phyloP scores from a whole-genome alignment of 768 basidiomycete species.

The Lentinula detonsa region DNA sequence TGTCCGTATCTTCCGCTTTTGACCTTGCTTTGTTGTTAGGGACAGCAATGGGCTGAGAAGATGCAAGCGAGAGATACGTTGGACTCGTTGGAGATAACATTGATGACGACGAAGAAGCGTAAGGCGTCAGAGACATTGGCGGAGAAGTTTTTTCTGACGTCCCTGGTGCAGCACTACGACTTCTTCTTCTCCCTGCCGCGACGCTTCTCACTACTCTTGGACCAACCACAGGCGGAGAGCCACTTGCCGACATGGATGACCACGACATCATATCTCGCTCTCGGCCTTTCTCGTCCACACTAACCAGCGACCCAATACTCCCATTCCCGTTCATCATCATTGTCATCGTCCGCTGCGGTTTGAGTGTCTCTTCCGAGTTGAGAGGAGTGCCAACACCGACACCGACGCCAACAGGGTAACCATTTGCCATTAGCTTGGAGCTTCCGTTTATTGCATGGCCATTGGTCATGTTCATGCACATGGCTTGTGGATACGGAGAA shows the following conservation, averaged over 20 bases:
- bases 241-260: constrained; percentile 11
- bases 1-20: not conserved
- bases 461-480: not conserved
- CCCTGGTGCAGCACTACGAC: constrained; percentile 26
- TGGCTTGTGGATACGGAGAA: not conserved
- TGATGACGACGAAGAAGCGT: constrained; percentile 3
- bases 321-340: constrained; percentile 38
- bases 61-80: not conserved
- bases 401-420: constrained; percentile 8
- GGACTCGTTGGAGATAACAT: not conserved
- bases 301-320: constrained; percentile 42
- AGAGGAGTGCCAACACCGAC: constrained; percentile 18
- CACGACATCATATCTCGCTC: constrained; percentile 4
- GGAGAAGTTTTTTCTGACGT: constrained; percentile 4
- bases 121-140: not conserved
- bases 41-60: constrained; percentile 6
- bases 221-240: constrained; percentile 24
- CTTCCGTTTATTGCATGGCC: constrained; percentile 1
- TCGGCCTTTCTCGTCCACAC: constrained; percentile 18
- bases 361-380: constrained; percentile 64
- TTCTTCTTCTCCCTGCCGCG: constrained; percentile 37
- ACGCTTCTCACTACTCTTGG: constrained; percentile 54
- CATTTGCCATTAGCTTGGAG: not conserved
- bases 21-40: not conserved
- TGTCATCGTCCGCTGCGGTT: constrained; percentile 40